phyloP scores from a whole-genome alignment of 2,329 filamentous ascomycete genomes.

The Ophiostoma sp. region DNA sequence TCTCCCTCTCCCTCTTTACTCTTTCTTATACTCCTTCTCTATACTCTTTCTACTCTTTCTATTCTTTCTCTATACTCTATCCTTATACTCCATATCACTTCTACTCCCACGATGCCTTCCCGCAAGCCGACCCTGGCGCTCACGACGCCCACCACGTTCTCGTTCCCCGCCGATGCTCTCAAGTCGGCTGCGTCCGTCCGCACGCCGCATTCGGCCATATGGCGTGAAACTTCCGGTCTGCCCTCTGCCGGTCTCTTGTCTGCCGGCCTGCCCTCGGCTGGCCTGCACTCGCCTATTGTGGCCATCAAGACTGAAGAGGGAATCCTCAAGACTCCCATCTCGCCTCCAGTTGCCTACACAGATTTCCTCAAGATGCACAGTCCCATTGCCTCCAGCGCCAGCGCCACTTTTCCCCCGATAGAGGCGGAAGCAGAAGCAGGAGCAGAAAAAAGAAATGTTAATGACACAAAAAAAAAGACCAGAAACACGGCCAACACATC shows the following conservation, averaged over 20 bases:
- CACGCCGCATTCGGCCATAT: slow-evolving; percentile 62
- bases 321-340: slow-evolving; percentile 74
- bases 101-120: slow-evolving; percentile 40
- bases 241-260: slow-evolving; percentile 40
- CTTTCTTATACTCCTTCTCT: neutral
- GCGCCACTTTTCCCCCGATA: neutral
- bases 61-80: neutral
- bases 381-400: slow-evolving; percentile 24
- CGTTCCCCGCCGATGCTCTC: slow-evolving; percentile 45
- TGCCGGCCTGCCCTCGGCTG: slow-evolving; percentile 35
- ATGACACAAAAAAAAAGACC: neutral
- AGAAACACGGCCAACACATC: neutral
- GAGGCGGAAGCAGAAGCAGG: neutral
- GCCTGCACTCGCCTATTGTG: slow-evolving; percentile 40
- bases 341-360: slow-evolving; percentile 80
- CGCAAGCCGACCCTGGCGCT: slow-evolving; percentile 54
- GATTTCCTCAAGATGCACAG: slow-evolving; percentile 77
- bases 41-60: neutral
- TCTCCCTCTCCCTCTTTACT: neutral
- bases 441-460: neutral
- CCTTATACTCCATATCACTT: neutral
- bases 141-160: slow-evolving; percentile 57
- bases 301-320: slow-evolving; percentile 64
- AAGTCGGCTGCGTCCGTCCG: slow-evolving; percentile 47
- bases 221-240: slow-evolving; percentile 36